These are phyloP conservation scores for Crithidia expoeki DNA, from an alignment of 208 protist species.

Conservation along the genomic window DNA sequence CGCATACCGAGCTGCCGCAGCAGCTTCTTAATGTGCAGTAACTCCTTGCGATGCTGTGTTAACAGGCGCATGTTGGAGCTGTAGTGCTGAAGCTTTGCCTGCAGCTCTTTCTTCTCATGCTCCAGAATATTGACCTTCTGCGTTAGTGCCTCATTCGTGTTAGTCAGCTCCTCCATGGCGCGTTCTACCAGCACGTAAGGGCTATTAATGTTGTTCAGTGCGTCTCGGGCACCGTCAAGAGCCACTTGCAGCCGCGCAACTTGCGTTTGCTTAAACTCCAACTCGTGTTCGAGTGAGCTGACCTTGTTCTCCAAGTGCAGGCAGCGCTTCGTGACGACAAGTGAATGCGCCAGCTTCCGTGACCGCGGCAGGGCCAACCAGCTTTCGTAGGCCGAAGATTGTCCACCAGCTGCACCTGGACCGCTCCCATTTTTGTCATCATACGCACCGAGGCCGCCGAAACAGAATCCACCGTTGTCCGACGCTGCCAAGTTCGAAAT, in stretches of 20 bases:
- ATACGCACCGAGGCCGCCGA: neutral
- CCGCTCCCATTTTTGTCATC: neutral
- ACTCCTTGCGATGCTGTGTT: conserved; percentile 72
- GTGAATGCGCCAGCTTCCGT: conserved; percentile 74
- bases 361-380: conserved; percentile 76
- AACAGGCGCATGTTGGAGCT: conserved; percentile 64
- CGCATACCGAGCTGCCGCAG: conserved; percentile 66
- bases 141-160: conserved; percentile 62
- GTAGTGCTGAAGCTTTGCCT: conserved; percentile 52
- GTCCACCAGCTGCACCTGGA: neutral
- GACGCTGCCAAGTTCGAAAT: conserved; percentile 77
- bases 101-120: conserved; percentile 62
- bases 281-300: conserved; percentile 58
- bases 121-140: conserved; percentile 46
- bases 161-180: conserved; percentile 58
- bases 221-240: conserved; percentile 72
- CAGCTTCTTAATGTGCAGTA: conserved; percentile 77
- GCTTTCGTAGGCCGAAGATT: conserved; percentile 46
- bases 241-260: conserved; percentile 74
- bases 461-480: conserved; percentile 25
- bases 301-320: conserved; percentile 87
- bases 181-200: conserved; percentile 83
- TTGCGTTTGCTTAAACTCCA: conserved; percentile 74
- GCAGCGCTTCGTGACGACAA: conserved; percentile 87
- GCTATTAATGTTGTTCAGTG: conserved; percentile 86